These are phyloP conservation scores for Fusarium heterosporum DNA, from an alignment of 2,329 filamentous ascomycete species.

Conservation along the genomic window DNA sequence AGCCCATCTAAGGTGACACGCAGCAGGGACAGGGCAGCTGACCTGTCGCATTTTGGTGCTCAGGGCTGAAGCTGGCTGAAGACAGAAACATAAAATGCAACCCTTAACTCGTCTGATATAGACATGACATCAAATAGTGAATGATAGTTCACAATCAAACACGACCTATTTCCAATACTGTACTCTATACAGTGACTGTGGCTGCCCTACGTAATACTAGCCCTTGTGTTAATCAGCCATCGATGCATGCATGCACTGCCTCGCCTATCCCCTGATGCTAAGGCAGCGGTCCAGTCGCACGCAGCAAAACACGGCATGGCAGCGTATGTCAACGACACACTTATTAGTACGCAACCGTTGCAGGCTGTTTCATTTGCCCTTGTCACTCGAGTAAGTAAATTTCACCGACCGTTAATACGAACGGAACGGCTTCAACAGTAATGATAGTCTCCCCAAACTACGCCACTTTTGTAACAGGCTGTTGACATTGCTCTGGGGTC, in stretches of 20 bases:
- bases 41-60: constrained; percentile 30
- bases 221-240: constrained; percentile 29
- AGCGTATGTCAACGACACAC: constrained; percentile 10
- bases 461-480: constrained; percentile 18
- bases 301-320: neutral
- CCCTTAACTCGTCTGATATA: constrained; percentile 2
- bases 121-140: constrained; percentile 25
- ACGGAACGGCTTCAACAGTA: constrained; percentile 3
- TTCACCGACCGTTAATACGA: constrained; percentile 8
- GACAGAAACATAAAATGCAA: constrained; percentile 21
- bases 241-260: constrained; percentile 35
- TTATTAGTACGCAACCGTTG: neutral
- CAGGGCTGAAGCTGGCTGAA: constrained; percentile 32
- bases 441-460: neutral
- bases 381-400: neutral
- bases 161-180: constrained; percentile 12
- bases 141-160: neutral
- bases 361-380: neutral
- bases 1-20: constrained; percentile 25
- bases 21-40: constrained; percentile 35
- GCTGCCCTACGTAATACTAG: constrained; percentile 13
- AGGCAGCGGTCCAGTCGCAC: constrained; percentile 15
- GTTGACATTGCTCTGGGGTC: neutral
- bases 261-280: constrained; percentile 31
- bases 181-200: constrained; percentile 4